Evolutionary conservation across 1,284 basidiomycete species (phyloP).

Genomic region (Melampsora larici-populina): DNA sequence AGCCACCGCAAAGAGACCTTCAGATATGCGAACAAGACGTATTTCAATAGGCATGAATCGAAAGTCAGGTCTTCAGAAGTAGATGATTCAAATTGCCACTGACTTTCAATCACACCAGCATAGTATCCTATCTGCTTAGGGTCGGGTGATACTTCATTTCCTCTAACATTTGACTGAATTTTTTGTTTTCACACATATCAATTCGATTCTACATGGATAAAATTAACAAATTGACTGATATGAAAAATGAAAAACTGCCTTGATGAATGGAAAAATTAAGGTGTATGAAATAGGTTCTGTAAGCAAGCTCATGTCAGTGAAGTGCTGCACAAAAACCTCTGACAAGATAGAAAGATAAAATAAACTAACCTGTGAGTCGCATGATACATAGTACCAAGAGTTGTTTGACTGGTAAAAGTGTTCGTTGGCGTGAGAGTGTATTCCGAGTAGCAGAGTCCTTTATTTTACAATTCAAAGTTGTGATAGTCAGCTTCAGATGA

Average conservation of each 20-base stretch:
- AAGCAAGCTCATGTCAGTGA: too few relatives aligned
- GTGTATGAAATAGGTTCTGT: slow-evolving; percentile 39
- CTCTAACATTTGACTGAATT: slow-evolving; percentile 36
- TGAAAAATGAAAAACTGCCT: not conserved
- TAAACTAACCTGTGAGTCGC: slow-evolving; percentile 20
- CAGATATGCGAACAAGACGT: not conserved
- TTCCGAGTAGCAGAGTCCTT: too few relatives aligned
- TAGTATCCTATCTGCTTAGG: slow-evolving; percentile 35
- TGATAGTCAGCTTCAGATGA: too few relatives aligned
- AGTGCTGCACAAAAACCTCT: too few relatives aligned
- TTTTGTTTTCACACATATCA: too few relatives aligned
- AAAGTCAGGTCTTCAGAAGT: too few relatives aligned
- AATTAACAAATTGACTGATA: too few relatives aligned
- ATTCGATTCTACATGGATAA: too few relatives aligned
- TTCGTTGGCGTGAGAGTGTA: not conserved
- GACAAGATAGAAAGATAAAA: too few relatives aligned
- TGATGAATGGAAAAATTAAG: slow-evolving; percentile 43
- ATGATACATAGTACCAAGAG: slow-evolving; percentile 28
- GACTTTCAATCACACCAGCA: slow-evolving; percentile 43
- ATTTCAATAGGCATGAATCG: not conserved
- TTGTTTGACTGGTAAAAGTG: slow-evolving; percentile 24
- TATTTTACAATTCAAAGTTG: too few relatives aligned
- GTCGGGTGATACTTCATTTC: slow-evolving; percentile 32
- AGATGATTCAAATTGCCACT: not conserved
- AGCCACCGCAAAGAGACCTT: slow-evolving; percentile 40